Conservation (phyloP, 2,329 filamentous ascomycete genomes). For the Aureobasidium sp. region DNA sequence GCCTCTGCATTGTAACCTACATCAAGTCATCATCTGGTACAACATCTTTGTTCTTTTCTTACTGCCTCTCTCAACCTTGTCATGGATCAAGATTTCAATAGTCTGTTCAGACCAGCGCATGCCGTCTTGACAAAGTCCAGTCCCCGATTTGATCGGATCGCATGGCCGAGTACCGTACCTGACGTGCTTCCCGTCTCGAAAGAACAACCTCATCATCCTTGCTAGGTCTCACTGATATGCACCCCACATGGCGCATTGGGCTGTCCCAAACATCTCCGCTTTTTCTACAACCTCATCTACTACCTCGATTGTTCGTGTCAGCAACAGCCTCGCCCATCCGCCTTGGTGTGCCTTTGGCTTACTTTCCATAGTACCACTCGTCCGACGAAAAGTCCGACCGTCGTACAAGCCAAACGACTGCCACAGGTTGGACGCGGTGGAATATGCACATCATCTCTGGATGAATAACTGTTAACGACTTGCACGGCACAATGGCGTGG, state of each 20-base stretch:
- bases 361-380: neutral
- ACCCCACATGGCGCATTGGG: neutral
- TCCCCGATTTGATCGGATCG: neutral
- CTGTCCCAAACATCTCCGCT: neutral
- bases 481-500: neutral
- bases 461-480: neutral
- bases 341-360: neutral
- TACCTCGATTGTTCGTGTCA: neutral
- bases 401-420: neutral
- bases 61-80: neutral
- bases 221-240: slow-evolving; percentile 12
- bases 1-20: neutral
- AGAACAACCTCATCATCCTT: neutral
- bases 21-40: neutral
- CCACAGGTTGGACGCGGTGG: neutral
- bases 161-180: neutral
- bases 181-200: neutral
- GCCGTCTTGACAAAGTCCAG: neutral
- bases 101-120: neutral
- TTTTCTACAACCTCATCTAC: neutral
- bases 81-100: neutral
- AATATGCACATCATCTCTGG: neutral
- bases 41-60: neutral
- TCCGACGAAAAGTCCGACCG: neutral
- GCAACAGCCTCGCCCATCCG: neutral